Base-by-base conservation (phyloP, 1,284 basidiomycete genomes). In the Phellopilus nigrolimitatus region DNA sequence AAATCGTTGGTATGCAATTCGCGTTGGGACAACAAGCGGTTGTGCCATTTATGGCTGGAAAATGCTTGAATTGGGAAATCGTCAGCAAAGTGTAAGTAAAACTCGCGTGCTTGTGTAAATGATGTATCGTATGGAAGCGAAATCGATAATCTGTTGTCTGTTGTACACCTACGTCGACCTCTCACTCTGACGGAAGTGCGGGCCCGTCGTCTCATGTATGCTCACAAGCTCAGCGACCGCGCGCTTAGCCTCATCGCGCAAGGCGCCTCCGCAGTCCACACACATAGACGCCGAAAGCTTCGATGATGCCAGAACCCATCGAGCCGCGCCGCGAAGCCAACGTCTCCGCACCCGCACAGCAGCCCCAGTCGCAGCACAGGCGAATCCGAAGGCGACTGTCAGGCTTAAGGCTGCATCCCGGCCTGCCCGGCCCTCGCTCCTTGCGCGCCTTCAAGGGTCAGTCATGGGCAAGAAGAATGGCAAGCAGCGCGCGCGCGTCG, bases 31-130 rank as follows among this genome's bases (percentile, higher is more conserved):
- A 76, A 21, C 73, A 81, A 17, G 77, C 73, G 52, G 82, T 97
- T 1, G 79, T 91, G 21, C 91, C 95, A 2, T 99, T 99, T 72
- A 93, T 90, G 89, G 85, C 90, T 2, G 95, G 94, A 19, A 88
- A 84, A 67, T 71, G 78, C 57, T 71, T 99, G 27, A 74, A 73
- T 13, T 99, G 95, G 95, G 78, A 84, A 69, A 84, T 97, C 59
- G 74, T 67, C 17, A 33, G 17, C 33, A 28, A 40, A 39, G n/a
- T n/a, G n/a, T n/a, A n/a, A n/a, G n/a, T n/a, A n/a, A n/a, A n/a
- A n/a, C n/a, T n/a, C n/a, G n/a, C n/a, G n/a, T 37, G 34, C n/a
- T 30, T 30, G 28, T 30, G 12, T 6, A 30, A 30, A 6, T 30
- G 28, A 7, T 12, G 28, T 30, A 30, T 6, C 6, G 28, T 30